Evolutionary conservation across 768 basidiomycete species (phyloP).

Genomic region (Lentinula guzmanii): DNA sequence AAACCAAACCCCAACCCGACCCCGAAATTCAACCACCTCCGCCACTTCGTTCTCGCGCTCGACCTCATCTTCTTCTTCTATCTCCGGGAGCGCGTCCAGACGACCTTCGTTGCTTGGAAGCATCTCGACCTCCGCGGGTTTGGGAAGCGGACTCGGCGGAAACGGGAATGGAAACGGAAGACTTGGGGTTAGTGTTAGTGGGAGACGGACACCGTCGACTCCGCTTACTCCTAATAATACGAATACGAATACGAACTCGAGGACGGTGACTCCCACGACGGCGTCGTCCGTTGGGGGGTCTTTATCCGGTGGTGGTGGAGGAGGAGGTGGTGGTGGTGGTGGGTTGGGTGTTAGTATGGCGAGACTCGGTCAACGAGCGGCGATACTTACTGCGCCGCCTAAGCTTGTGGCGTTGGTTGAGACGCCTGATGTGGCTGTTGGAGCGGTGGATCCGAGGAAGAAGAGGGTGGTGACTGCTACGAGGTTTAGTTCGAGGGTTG

Average conservation of each 20-base stretch:
- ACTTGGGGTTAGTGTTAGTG: constrained; percentile 14
- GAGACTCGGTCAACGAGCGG: constrained; percentile 56
- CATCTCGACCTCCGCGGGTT: constrained; percentile 10
- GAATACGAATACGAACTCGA: too few relatives aligned
- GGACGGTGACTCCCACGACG: constrained; percentile 32
- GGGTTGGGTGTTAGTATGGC: constrained; percentile 30
- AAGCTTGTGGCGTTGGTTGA: constrained; percentile 77
- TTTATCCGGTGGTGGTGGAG: constrained; percentile 11
- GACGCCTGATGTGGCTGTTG: constrained; percentile 85
- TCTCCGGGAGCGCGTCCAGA: constrained; percentile 22
- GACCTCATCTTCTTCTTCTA: constrained; percentile 35
- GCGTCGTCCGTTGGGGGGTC: constrained; percentile 20
- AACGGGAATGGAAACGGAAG: neutral
- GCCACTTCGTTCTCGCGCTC: constrained; percentile 45
- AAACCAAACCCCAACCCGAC: constrained; percentile 27
- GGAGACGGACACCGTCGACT: constrained; percentile 34
- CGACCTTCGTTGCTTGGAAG: neutral
- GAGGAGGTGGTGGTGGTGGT: constrained; percentile 4
- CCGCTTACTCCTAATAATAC: constrained; percentile 39
- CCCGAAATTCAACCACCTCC: constrained; percentile 13
- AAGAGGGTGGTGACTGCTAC: constrained; percentile 83
- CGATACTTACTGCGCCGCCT: constrained; percentile 79
- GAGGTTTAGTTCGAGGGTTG: constrained; percentile 76
- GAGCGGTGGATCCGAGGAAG: constrained; percentile 82
- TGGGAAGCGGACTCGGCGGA: neutral